Percentiles rank a stretch among this genome's conserved stretches.
Conservation (phyloP, 768 basidiomycete species). For the Phlebiopsis gigantea region DNA sequence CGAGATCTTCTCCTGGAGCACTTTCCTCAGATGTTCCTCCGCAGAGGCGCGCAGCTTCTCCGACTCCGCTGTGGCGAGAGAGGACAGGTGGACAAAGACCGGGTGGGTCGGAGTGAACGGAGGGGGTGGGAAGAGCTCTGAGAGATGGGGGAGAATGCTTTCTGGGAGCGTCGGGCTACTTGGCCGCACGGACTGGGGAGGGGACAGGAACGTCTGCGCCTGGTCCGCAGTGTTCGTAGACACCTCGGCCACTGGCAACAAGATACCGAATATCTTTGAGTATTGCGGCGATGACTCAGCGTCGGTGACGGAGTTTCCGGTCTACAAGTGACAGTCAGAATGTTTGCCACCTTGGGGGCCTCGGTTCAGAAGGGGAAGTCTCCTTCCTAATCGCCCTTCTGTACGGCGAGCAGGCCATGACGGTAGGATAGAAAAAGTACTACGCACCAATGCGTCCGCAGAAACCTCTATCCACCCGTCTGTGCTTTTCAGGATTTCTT, state of each 20-base stretch:
- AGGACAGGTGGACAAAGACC: constrained; percentile 60
- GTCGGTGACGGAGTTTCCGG: constrained; percentile 20
- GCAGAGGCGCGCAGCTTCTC: constrained; percentile 48
- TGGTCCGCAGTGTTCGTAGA: neutral
- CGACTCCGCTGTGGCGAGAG: constrained; percentile 51
- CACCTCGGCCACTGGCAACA: constrained; percentile 19
- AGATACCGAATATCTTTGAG: constrained; percentile 25
- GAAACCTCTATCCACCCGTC: constrained; percentile 74
- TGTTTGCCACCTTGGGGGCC: neutral
- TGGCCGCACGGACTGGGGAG: constrained; percentile 8
- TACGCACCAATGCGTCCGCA: constrained; percentile 61
- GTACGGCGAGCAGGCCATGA: neutral
- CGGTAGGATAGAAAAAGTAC: neutral
- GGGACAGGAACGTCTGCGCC: constrained; percentile 4
- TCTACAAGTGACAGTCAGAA: constrained; percentile 14
- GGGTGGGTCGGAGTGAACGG: constrained; percentile 76
- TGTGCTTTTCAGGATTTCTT: constrained; percentile 60
- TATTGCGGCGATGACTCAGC: constrained; percentile 30
- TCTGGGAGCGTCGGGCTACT: constrained; percentile 16
- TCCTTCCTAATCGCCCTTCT: neutral
- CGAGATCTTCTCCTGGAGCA: constrained; percentile 47
- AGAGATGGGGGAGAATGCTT: constrained; percentile 41
- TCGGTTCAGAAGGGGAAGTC: neutral
- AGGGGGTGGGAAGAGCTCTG: constrained; percentile 64
- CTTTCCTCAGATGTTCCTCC: constrained; percentile 50